These are phyloP conservation scores for Beauveria caledonica DNA, from an alignment of 2,329 filamentous ascomycete genomes.

Conservation along the genomic window DNA sequence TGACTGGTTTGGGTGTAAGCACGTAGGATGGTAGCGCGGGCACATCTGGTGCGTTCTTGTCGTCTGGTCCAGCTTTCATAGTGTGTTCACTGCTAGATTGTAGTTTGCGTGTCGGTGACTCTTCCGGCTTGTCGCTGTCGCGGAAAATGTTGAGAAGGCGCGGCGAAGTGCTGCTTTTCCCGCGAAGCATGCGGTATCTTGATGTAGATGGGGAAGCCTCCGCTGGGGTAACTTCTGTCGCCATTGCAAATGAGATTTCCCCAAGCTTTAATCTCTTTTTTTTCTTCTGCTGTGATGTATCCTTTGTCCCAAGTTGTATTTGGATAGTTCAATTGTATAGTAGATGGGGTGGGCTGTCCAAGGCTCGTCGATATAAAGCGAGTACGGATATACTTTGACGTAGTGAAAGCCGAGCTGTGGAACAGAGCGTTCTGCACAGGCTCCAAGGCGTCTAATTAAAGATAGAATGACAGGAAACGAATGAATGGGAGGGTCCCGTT, in stretches of 20 bases:
- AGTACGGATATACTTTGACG: not conserved
- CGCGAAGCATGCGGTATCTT: slow-evolving; percentile 25
- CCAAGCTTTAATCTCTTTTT: not conserved
- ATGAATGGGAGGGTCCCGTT: not conserved
- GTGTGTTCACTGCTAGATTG: slow-evolving; percentile 21
- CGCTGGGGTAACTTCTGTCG: slow-evolving; percentile 15
- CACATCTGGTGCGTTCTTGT: slow-evolving; percentile 16
- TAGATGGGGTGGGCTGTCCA: not conserved
- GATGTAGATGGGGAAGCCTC: slow-evolving; percentile 16
- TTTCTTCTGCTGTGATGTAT: not conserved
- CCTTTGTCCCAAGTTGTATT: not conserved
- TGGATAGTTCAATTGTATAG: not conserved
- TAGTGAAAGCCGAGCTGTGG: not conserved
- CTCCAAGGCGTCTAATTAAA: not conserved
- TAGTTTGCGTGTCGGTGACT: slow-evolving; percentile 13
- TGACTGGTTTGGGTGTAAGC: slow-evolving; percentile 22
- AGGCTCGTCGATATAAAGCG: not conserved
- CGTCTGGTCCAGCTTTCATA: slow-evolving; percentile 11
- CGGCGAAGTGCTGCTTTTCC: slow-evolving; percentile 26
- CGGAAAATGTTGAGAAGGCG: slow-evolving; percentile 23
- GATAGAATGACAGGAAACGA: not conserved
- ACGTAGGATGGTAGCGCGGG: slow-evolving; percentile 19
- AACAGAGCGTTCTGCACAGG: not conserved
- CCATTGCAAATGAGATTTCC: slow-evolving; percentile 11
- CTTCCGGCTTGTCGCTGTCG: slow-evolving; percentile 13